Evolutionary conservation across 352 stramenopile genomes (phyloP), one percentile per base, ranked within the genome.

Genomic region (Phytophthora ohioensis): DNA sequence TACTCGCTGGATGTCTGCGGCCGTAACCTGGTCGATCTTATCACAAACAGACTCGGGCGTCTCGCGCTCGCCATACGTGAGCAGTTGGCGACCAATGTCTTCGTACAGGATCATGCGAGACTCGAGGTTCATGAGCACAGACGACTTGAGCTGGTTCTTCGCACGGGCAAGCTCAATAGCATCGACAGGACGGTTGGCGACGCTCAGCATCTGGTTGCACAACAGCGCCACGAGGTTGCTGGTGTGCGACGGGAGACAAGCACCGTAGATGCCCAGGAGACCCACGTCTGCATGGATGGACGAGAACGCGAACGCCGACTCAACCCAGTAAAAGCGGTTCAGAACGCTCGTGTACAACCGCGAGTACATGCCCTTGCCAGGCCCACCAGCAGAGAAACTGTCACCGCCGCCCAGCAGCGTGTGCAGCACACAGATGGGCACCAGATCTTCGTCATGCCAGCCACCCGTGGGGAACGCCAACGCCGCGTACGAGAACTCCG

Each of bases 341-440:
- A 99, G 80, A 47, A 99, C 97, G 71, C 83, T 92, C 54, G 95
- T 95, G 83, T 99, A 99, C 53, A 99, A 87, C 1, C 98, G 92
- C 53, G 96, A 99, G 82, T 99, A 99, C 98, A 99, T 99, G 58
- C 98, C 98, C 78, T 99, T 99, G 45, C 98, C 98, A 15, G 98
- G 98, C 0, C 98, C 98, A 60, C 98, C 98, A 27, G 98, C 97
- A 42, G 97, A 99, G 79, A 99, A 99, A 58, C 95, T 99, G 67
- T 97, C 95, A 32, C 98, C 98, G 27, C 98, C 98, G 17, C 98
- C 98, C 13, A 99, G 76, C 9, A 99, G 80, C 47, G 97, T 99
- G 76, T 99, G 96, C 21, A 99, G 80, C 45, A 99, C 97, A 60
- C 96, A 99, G 38, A 97, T 91, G 0, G 97, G 88, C 15, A 99